Base-by-base conservation (phyloP, 768 basidiomycete species). In the Ramaria sp. region DNA sequence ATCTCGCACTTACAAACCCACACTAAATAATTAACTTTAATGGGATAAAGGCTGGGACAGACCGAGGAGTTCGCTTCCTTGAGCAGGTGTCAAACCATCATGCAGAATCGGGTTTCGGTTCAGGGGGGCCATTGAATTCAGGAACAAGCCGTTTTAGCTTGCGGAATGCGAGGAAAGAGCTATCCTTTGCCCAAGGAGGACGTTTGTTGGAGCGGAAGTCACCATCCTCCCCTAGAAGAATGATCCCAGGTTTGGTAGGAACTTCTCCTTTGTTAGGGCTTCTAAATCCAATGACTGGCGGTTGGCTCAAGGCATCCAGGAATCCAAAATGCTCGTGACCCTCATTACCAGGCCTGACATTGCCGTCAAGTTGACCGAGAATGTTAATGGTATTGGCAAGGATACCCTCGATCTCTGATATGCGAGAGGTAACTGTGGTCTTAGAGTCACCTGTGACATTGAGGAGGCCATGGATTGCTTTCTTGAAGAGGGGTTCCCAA, bases 371-470 rank as follows among this genome's bases (percentile, higher is more conserved):
- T 64, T 58, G 63, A 62, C 59, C 60, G 11, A 79, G 63, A 58
- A 74, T 70, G 27, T 67, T 66, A 58, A 79, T 70, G 7, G 75
- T 73, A 3, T 68, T 57, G 13, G 69, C 72, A 52, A 79, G 74
- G 27, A 27, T 27, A 27, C 27, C 5, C 31, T 58, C 57, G 33
- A 65, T 57, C 17, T 54, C 61, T 31, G 49, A 45, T 13, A 30
- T 42, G 27, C 54, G 51, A 13, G 39, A 7, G 13, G 41, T 53
- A 46, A 76, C 67, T 0, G 71, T 72, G 13, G 57, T 60, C 46
- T 72, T 72, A 42, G 68, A 68, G 34, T 65, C 64, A 33, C 57
- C 59, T 19, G 62, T 62, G 46, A 66, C 51, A 19, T 63, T 54
- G 46, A 64, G 58, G 3, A 64, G 61, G 37, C 65, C 65, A 51